These are phyloP conservation scores for Peterozyma xylosa DNA, from an alignment of 805 yeast genomes.

Conservation along the genomic window DNA sequence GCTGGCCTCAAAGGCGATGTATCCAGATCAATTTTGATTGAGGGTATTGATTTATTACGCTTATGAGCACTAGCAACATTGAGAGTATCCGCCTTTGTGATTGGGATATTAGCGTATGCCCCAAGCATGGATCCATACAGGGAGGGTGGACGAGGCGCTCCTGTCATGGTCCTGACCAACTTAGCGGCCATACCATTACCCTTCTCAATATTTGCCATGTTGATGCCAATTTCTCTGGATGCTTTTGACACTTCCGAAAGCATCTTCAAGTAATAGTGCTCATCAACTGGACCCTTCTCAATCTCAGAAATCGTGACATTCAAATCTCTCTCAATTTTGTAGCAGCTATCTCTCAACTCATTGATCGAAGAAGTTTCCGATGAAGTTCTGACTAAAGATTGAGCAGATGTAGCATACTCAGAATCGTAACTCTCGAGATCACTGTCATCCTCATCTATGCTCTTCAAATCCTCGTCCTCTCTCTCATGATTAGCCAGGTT, in stretches of 20 bases:
- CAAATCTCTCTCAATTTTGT: conserved; percentile 17
- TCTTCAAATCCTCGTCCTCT: conserved; percentile 5
- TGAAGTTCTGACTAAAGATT: background rate
- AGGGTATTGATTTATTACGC: background rate
- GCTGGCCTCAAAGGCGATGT: conserved; percentile 4
- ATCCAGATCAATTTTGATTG: conserved; percentile 1
- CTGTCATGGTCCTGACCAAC: conserved; percentile 33
- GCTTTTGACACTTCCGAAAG: conserved; percentile 22
- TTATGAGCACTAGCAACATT: background rate
- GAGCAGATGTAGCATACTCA: conserved; percentile 4
- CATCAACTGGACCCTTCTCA: conserved; percentile 14
- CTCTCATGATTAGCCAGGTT: conserved; percentile 1
- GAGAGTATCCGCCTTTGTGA: conserved; percentile 1
- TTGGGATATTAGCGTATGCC: background rate
- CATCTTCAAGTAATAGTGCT: conserved; percentile 21
- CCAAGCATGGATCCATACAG: no score
- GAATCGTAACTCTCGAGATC: conserved; percentile 12
- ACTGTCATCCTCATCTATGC: conserved; percentile 5
- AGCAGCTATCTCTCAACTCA: conserved; percentile 16
- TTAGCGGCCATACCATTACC: conserved; percentile 29
- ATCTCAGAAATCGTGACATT: conserved; percentile 16
- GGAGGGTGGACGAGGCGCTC: conserved; percentile 19
- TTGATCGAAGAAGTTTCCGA: conserved; percentile 8
- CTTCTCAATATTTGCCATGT: conserved; percentile 27
- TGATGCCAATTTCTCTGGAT: conserved; percentile 23